Conservation (phyloP, 306 rosid genomes). For the Mimosa pudica region DNA sequence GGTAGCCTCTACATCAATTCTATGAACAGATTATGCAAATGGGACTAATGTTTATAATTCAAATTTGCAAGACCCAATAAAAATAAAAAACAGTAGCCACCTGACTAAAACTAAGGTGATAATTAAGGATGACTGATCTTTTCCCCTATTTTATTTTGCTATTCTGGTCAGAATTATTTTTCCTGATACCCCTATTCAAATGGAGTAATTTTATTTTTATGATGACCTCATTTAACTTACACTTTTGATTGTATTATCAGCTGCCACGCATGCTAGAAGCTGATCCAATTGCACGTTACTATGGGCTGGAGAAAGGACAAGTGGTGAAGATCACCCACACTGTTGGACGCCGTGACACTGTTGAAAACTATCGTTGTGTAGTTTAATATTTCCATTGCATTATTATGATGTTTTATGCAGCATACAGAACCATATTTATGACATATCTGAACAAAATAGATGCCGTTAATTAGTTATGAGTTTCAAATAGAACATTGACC, state of each 20-base stretch:
- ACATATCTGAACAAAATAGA: background rate
- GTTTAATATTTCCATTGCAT: conserved; percentile 15
- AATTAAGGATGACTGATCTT: too few relatives aligned
- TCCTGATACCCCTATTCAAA: background rate
- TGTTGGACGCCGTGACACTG: conserved; percentile 30
- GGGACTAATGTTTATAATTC: too few relatives aligned
- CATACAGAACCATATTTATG: background rate
- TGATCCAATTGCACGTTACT: conserved; percentile 49
- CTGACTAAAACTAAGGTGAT: too few relatives aligned
- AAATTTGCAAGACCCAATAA: too few relatives aligned
- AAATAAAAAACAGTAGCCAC: too few relatives aligned
- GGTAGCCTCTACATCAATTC: too few relatives aligned
- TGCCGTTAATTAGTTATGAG: background rate
- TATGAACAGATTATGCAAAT: too few relatives aligned
- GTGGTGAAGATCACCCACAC: conserved; percentile 43
- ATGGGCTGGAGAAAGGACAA: conserved; percentile 53
- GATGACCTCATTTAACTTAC: background rate
- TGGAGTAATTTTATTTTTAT: background rate
- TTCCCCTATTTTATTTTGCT: background rate
- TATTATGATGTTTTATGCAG: conserved; percentile 14
- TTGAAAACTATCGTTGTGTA: conserved; percentile 43
- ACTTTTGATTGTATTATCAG: conserved; percentile 25
- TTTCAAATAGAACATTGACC: background rate
- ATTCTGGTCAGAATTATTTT: background rate
- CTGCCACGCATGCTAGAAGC: conserved; percentile 49